phyloP scores from a whole-genome alignment of 2,329 filamentous ascomycete species.

The Colletotrichum camelliae region DNA sequence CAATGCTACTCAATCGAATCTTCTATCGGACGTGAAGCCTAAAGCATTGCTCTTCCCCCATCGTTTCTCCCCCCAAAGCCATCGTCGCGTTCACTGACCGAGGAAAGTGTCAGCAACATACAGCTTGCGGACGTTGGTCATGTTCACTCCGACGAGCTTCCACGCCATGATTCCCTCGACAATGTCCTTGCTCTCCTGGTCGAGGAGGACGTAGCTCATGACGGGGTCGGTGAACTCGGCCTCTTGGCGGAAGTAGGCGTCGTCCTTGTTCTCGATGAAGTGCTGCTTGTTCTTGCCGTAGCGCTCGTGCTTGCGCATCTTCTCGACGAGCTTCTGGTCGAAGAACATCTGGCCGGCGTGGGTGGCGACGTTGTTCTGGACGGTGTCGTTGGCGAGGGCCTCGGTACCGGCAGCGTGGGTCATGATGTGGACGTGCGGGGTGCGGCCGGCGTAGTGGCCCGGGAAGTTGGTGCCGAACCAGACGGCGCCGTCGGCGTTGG shows the following conservation, averaged over 20 bases:
- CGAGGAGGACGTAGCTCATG: constrained; percentile 61
- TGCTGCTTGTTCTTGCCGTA: constrained; percentile 44
- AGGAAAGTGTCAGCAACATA: not conserved
- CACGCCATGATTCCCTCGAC: constrained; percentile 52
- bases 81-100: not conserved
- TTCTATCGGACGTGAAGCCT: not conserved
- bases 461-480: constrained; percentile 49
- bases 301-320: constrained; percentile 44
- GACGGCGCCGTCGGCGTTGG: constrained; percentile 26
- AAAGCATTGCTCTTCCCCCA: too few relatives aligned
- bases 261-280: constrained; percentile 56
- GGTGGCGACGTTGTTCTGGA: constrained; percentile 28
- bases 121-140: constrained; percentile 18
- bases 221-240: constrained; percentile 59
- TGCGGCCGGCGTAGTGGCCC: constrained; percentile 48
- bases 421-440: constrained; percentile 35
- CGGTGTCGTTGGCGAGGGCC: constrained; percentile 1
- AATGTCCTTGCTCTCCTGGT: constrained; percentile 43
- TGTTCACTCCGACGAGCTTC: constrained; percentile 48
- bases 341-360: constrained; percentile 27
- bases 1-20: not conserved
- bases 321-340: not conserved
- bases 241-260: constrained; percentile 56
- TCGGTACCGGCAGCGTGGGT: constrained; percentile 40
- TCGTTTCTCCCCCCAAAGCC: not conserved